These are phyloP conservation scores for Gracilaria domingensis DNA, from an alignment of 23 red algal species.

Conservation along the genomic window DNA sequence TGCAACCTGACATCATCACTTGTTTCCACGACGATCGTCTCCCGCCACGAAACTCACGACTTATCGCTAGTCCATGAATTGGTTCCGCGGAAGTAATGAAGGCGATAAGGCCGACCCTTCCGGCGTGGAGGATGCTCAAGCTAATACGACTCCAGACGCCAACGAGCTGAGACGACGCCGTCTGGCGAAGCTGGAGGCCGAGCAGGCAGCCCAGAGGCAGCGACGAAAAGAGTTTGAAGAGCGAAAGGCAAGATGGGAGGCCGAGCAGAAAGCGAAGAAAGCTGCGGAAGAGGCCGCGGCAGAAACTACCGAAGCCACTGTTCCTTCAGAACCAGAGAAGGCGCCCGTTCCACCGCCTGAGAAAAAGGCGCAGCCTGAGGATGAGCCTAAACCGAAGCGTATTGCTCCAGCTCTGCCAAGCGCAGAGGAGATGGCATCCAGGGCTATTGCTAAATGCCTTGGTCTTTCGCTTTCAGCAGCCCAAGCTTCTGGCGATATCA, in stretches of 20 bases:
- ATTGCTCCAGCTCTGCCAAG: conserved; percentile 27
- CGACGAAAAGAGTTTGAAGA: conserved; percentile 58
- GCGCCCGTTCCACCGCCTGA: neutral
- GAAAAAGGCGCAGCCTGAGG: neutral
- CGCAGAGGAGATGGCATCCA: conserved; percentile 35
- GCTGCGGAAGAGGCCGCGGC: neutral
- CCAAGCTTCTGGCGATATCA: conserved; percentile 6
- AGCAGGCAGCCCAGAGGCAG: conserved; percentile 52
- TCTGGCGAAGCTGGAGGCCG: conserved; percentile 65
- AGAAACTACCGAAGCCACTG: neutral
- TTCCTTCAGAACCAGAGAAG: neutral
- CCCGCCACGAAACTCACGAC: neutral
- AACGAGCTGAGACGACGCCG: conserved; percentile 70
- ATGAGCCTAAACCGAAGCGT: conserved; percentile 31
- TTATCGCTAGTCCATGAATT: conserved; percentile 29
- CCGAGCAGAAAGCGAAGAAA: conserved; percentile 23
- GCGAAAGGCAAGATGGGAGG: conserved; percentile 63
- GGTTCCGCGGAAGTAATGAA: conserved; percentile 46
- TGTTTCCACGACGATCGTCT: neutral
- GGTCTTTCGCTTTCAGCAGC: conserved; percentile 28
- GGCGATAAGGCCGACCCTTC: conserved; percentile 15
- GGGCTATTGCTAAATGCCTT: conserved; percentile 31
- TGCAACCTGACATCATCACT: neutral
- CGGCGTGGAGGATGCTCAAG: neutral
- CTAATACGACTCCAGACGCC: conserved; percentile 36